Conservation (phyloP, 1,284 basidiomycete genomes). For the Vanrija sp. region DNA sequence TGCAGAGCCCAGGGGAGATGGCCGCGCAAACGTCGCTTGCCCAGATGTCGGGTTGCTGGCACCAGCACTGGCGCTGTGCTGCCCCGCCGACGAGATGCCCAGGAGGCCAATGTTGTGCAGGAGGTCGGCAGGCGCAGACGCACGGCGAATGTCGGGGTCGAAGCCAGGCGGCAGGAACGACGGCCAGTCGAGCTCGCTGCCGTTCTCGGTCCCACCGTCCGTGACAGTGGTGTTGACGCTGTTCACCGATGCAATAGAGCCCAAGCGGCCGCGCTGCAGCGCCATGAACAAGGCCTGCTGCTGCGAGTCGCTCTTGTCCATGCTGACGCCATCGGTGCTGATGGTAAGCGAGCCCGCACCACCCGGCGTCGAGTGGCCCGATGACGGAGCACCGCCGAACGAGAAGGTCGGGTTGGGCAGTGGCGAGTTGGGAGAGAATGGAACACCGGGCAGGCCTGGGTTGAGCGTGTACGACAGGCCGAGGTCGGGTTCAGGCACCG, state of each 20-base stretch:
- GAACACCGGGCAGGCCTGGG: conserved; percentile 6
- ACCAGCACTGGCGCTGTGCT: background rate
- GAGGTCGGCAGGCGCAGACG: conserved; percentile 27
- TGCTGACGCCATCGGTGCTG: background rate
- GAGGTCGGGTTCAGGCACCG: background rate
- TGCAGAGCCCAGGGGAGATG: conserved; percentile 9
- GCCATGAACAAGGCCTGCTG: conserved; percentile 27
- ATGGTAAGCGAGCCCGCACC: no score
- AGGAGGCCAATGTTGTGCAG: conserved; percentile 28
- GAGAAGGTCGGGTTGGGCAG: conserved; percentile 40
- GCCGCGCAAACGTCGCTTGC: background rate
- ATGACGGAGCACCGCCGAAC: conserved; percentile 27
- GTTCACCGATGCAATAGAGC: conserved; percentile 28
- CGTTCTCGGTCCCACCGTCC: conserved; percentile 25
- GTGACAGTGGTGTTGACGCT: conserved; percentile 25
- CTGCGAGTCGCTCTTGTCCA: conserved; percentile 7
- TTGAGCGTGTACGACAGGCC: conserved; percentile 9
- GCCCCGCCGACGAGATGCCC: conserved; percentile 15
- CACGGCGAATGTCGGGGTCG: conserved; percentile 26
- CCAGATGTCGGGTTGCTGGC: no score
- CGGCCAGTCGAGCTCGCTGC: conserved; percentile 18
- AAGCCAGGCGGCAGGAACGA: conserved; percentile 17
- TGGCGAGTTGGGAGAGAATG: conserved; percentile 31
- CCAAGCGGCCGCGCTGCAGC: conserved; percentile 36
- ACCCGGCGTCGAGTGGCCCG: background rate